Percentiles rank a stretch among this genome's conserved stretches.
Conservation (phyloP, 2,329 filamentous ascomycete genomes). For the Ophiostoma montium region DNA sequence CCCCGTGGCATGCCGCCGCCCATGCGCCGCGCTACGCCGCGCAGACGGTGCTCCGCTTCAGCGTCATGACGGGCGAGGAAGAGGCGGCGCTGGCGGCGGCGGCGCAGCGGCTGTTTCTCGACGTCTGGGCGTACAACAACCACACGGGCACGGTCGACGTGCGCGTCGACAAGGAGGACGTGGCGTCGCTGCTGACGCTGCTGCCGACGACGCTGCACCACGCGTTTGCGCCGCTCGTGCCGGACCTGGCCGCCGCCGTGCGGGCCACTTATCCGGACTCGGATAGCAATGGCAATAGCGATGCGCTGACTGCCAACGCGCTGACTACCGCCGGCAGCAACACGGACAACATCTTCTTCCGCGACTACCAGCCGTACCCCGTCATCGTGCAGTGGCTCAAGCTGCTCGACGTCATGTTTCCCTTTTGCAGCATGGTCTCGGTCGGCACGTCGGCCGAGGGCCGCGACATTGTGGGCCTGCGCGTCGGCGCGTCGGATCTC, state of each 20-base stretch:
- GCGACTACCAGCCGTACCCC: slow-evolving; percentile 76
- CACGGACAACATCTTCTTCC: slow-evolving; percentile 72
- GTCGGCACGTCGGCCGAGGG: slow-evolving; percentile 84
- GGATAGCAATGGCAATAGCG: neutral
- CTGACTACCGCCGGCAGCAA: neutral
- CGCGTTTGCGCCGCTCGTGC: slow-evolving; percentile 61
- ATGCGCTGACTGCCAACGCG: slow-evolving; percentile 12
- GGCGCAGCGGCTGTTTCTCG: slow-evolving; percentile 61
- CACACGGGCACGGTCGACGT: slow-evolving; percentile 63
- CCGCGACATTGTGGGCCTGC: slow-evolving; percentile 69
- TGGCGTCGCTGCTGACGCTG: slow-evolving; percentile 64
- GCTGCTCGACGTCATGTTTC: slow-evolving; percentile 79
- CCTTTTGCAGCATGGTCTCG: slow-evolving; percentile 51
- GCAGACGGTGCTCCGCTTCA: slow-evolving; percentile 84
- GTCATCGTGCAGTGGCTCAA: slow-evolving; percentile 64
- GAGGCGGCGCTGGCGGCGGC: slow-evolving; percentile 59
- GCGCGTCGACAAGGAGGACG: slow-evolving; percentile 58
- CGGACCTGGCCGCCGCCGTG: slow-evolving; percentile 65
- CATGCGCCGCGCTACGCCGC: slow-evolving; percentile 48
- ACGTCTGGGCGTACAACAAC: slow-evolving; percentile 76
- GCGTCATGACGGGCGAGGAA: slow-evolving; percentile 54
- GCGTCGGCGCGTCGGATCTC: slow-evolving; percentile 41
- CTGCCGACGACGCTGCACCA: slow-evolving; percentile 61
- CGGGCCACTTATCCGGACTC: neutral
- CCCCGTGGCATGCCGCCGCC: slow-evolving; percentile 16